Evolutionary conservation across 331 rosid genomes (phyloP), one percentile per base, ranked within the genome.

Genomic region (Spiraea crenata): DNA sequence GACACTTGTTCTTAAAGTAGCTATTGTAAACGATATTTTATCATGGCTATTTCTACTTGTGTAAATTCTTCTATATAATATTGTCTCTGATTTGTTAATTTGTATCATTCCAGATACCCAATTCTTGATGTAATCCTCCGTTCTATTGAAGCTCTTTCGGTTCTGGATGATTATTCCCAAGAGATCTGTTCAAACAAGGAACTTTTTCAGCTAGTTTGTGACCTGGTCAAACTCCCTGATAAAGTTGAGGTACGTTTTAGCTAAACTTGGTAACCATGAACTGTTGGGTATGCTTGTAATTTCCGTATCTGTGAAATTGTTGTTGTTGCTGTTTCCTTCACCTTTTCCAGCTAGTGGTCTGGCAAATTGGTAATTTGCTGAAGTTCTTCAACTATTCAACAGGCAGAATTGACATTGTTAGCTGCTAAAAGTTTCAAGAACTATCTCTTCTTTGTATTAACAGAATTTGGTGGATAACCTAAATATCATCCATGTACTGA

Each of bases 101-200:
- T 72, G 61, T 54, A 66, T 64, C 6, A 63, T 80, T 78, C 82
- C 88, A 91, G 99, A 88, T 87, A 87, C 74, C 59, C 88, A 64
- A 73, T 91, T 82, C 88, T 93, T 71, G 97, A 93, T 73, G 83
- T 80, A 74, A 68, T 87, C 73, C 97, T 93, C 71, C 89, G 85
- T 35, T 79, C 86, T 51, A 79, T 85, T 73, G 99, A 89, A 86
- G 85, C 89, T 31, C 87, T 93, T 72, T 90, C 99, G 69, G 85
- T 82, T 63, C 47, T 86, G 57, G 96, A 93, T 72, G 89, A 80
- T 44, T 82, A 87, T 82, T 93, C 95, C 81, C 87, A 70, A 69
- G 90, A 87, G 68, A 82, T 87, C 59, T 87, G 96, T 81, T 84
- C 89, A 76, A 87, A 86, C 78, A 72, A 85, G 83, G 77, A 89